Conservation (phyloP, 1,284 basidiomycete genomes). For the Ceratobasidium sp. region DNA sequence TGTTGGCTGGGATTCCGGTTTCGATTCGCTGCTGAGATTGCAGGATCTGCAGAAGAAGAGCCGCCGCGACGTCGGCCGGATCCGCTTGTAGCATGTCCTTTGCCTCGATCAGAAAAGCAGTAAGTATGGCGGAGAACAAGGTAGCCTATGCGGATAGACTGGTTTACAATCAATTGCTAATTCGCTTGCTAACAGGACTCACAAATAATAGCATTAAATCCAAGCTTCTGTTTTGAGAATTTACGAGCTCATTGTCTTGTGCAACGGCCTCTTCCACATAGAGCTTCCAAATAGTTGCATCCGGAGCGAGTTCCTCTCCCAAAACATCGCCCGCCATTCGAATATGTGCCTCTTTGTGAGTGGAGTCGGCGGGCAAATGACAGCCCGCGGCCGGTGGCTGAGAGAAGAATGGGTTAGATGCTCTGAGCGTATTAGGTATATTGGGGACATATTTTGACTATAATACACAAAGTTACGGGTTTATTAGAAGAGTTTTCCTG, state of each 20-base stretch:
- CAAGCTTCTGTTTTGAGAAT: slow-evolving; percentile 13
- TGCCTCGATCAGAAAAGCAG: slow-evolving; percentile 29
- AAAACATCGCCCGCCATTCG: background rate
- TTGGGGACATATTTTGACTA: no score
- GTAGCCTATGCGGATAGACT: slow-evolving; percentile 7
- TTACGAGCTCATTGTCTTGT: slow-evolving; percentile 3
- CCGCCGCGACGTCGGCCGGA: background rate
- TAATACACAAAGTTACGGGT: no score
- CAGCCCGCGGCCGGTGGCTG: background rate
- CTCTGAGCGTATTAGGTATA: no score
- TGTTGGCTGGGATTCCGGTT: background rate
- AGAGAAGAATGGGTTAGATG: no score
- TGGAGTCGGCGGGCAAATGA: background rate
- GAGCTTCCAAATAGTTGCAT: slow-evolving; percentile 5
- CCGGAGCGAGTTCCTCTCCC: slow-evolving; percentile 10
- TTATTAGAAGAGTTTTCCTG: no score
- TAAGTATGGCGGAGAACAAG: slow-evolving; percentile 24
- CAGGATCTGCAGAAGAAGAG: slow-evolving; percentile 6
- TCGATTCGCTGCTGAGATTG: slow-evolving; percentile 3
- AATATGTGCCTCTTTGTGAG: background rate
- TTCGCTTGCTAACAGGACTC: background rate
- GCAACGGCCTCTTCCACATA: slow-evolving; percentile 12
- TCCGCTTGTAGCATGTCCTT: slow-evolving; percentile 13
- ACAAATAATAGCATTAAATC: slow-evolving; percentile 15
- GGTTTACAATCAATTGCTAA: background rate